Conservation (phyloP, 352 stramenopile species). For the Phytophthora fragariaefolia region DNA sequence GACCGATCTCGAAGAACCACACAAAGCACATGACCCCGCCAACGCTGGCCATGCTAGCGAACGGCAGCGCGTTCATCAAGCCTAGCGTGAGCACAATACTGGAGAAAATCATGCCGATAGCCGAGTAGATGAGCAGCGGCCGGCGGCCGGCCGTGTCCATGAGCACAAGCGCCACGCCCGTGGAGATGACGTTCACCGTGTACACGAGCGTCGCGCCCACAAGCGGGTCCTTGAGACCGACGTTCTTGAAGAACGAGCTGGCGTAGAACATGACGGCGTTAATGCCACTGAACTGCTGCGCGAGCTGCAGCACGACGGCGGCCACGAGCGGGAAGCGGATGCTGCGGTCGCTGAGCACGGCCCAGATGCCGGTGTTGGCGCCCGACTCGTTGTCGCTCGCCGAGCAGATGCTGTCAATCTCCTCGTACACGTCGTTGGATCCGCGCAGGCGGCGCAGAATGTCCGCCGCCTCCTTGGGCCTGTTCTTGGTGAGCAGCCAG, state of each 20-base stretch:
- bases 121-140: constrained; percentile 76
- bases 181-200: constrained; percentile 77
- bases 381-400: constrained; percentile 79
- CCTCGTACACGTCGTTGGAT: constrained; percentile 81
- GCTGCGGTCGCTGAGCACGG: constrained; percentile 60
- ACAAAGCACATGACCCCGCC: constrained; percentile 80
- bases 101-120: constrained; percentile 71
- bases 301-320: constrained; percentile 66
- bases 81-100: constrained; percentile 70
- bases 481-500: constrained; percentile 79
- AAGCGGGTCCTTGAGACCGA: constrained; percentile 68
- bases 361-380: constrained; percentile 69
- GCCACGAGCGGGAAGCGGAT: constrained; percentile 73
- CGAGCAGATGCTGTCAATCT: constrained; percentile 84
- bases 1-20: constrained; percentile 75
- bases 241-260: constrained; percentile 79
- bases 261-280: constrained; percentile 87
- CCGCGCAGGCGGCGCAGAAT: constrained; percentile 69
- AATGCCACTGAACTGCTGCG: constrained; percentile 78
- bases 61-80: constrained; percentile 68
- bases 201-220: constrained; percentile 70
- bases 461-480: constrained; percentile 72
- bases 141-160: constrained; percentile 79
- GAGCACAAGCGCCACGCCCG: constrained; percentile 69
- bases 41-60: constrained; percentile 63